Base-by-base conservation (phyloP, 1,139 yeast species). In the Hyphopichia burtonii region DNA sequence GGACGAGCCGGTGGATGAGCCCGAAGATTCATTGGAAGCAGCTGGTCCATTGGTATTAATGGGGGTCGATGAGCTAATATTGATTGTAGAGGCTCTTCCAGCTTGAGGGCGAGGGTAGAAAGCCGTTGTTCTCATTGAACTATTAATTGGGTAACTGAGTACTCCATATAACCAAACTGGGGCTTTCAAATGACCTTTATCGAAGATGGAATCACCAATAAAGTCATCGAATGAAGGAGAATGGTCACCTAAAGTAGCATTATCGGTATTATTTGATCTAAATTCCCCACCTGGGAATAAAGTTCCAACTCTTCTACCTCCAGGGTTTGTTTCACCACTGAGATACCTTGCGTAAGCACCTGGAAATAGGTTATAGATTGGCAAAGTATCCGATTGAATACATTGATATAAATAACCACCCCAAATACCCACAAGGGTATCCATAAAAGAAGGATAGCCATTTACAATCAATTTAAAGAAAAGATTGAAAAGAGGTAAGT, bases 391-490 rank as follows among this genome's bases (percentile, higher is more conserved):
- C 1, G 83, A 76, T 51, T 80, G 84, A 28, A 79, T 56, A 53
- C 87, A 82, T 47, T 77, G 80, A 58, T 81, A 82, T 17, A 78
- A 50, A 52, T 82, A 82, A 0, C 83, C 86, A 2, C 78, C 75
- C 7, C 67, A 53, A 47, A 78, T 71, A 1, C 87, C 86, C 15
- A 73, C 54, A 2, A 74, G 45, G 0, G 78, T 65, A 44, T 71
- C 68, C 14, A 69, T 51, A 40, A 77, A 68, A 2, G 71, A 47
- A 3, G 59, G 44, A 30, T 53, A 61, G 1, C 83, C 82, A 31
- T 66, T 71, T 3, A 71, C 56, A 18, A 81, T 59, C 39, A 77
- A 58, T 41, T 76, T 68, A 51, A 77, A 65, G 1, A 77, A 75
- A 31, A 80, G 51, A 35, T 78, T 74, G 38, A 79, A 82, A 9